Base-by-base conservation (phyloP, 208 protist species). In the Strigomonas culicis region DNA sequence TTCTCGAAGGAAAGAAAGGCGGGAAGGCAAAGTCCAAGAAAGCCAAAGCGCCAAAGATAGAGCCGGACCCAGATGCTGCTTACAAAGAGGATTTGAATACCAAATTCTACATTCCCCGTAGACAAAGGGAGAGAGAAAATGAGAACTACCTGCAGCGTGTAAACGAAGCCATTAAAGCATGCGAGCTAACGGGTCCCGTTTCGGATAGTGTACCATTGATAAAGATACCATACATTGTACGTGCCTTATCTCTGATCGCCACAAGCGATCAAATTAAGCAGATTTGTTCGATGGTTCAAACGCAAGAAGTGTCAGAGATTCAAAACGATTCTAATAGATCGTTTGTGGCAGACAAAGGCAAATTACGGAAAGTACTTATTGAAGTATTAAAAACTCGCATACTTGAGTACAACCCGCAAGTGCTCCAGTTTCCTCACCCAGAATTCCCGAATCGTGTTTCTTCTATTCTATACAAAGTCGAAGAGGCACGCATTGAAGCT, bases 351-450 rank as follows among this genome's bases (percentile, higher is more conserved):
- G 52, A 21, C 30, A 34, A 58, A 7, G 24, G 4, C 25, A 30
- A 58, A 15, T 21, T 21, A 31, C 4, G 15, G 52, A 30, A 32
- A 11, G 4, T 72, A 0, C 6, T 66, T 22, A 24, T 79, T 44
- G 59, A 74, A 21, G 21, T 79, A 22, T 43, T 80, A 13, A 36
- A 67, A 24, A 73, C 69, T 2, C 64, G 75, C 39, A 27, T 78
- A 15, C 56, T 82, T n/a, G 58, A 66, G 1, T 81, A 77, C 58
- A 69, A 81, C 47, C 72, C 71, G 21, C 55, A 62, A 36, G 61
- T 71, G 15, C 59, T 79, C 2, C 22, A 21, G 4, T n/a, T 34
- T n/a, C 58, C 55, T 28, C 32, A 66, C 24, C 32, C 62, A 19
- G 21, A n/a, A 2, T 74, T 64, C 21, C 63, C 63, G 4, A 25